Percentiles rank a stretch among this genome's conserved stretches.
Conservation (phyloP, 306 rosid species). For the Biancaea sappan region DNA sequence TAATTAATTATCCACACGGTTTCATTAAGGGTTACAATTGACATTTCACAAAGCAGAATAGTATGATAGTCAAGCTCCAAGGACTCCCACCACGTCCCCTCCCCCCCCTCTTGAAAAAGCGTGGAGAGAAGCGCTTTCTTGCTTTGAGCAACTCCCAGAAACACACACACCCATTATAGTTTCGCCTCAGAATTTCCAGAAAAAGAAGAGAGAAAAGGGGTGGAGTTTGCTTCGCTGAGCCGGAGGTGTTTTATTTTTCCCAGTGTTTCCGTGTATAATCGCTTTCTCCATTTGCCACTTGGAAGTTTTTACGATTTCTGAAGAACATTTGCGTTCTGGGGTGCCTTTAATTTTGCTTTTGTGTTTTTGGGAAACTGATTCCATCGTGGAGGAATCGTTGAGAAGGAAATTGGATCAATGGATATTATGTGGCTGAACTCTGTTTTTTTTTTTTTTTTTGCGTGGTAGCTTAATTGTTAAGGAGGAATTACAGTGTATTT, state of each 20-base stretch:
- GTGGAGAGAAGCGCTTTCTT: neutral
- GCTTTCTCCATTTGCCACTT: slow-evolving; percentile 15
- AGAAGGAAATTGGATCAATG: slow-evolving; percentile 8
- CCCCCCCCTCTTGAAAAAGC: neutral
- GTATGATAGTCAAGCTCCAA: neutral
- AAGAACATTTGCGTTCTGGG: neutral
- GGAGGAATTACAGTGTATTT: neutral
- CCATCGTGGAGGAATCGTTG: neutral
- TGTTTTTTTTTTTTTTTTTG: neutral
- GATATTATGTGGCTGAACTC: neutral
- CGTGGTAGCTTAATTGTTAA: neutral
- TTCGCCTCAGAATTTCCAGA: too few relatives aligned
- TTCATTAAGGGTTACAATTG: slow-evolving; percentile 32
- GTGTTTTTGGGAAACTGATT: neutral
- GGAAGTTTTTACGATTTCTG: neutral
- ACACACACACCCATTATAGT: neutral
- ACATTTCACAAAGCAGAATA: slow-evolving; percentile 22
- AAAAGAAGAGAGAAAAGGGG: neutral
- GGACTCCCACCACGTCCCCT: slow-evolving; percentile 17
- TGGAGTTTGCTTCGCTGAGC: neutral
- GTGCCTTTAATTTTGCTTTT: neutral
- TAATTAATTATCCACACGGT: too few relatives aligned
- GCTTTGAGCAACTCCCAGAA: neutral
- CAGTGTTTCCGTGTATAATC: neutral
- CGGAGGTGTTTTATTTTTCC: slow-evolving; percentile 19